Percentiles rank a stretch among this genome's conserved stretches.
Conservation (phyloP, 257 asterid genomes). For the Eucommia ulmoides region DNA sequence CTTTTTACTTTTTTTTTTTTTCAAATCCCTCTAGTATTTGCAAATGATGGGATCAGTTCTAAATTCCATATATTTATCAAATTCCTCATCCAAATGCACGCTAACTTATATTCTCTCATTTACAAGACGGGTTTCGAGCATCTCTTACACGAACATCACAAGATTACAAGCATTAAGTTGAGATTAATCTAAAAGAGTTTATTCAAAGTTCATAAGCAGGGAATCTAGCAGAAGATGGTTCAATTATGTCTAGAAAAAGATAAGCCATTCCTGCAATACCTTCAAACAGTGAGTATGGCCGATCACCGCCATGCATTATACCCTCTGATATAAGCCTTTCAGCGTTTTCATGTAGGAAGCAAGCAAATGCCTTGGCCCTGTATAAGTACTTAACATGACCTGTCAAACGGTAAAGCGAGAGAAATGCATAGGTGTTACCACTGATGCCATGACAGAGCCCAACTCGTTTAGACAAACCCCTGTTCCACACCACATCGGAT, state of each 20-base stretch:
- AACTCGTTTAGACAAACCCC: conserved; percentile 75
- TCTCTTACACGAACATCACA: no score
- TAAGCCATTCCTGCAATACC: conserved; percentile 64
- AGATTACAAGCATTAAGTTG: not conserved
- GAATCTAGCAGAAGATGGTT: conserved; percentile 51
- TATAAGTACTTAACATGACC: conserved; percentile 50
- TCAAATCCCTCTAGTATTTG: no score
- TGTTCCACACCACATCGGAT: conserved; percentile 66
- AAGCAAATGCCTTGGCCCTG: conserved; percentile 67
- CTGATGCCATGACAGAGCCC: conserved; percentile 81
- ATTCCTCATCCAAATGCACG: no score
- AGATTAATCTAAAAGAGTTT: not conserved
- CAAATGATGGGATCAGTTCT: no score
- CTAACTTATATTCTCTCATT: no score
- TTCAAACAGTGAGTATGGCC: conserved; percentile 62
- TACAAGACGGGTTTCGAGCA: no score
- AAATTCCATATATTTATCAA: no score
- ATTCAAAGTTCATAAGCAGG: conserved; percentile 51
- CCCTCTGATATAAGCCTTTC: conserved; percentile 47
- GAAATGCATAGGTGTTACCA: conserved; percentile 68
- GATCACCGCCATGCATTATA: conserved; percentile 75
- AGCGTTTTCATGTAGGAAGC: conserved; percentile 55
- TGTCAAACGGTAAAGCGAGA: conserved; percentile 56
- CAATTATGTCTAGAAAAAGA: conserved; percentile 58
- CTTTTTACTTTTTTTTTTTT: no score